Conservation (phyloP, 1,284 basidiomycete species). For the Trichosporon ovoides region DNA sequence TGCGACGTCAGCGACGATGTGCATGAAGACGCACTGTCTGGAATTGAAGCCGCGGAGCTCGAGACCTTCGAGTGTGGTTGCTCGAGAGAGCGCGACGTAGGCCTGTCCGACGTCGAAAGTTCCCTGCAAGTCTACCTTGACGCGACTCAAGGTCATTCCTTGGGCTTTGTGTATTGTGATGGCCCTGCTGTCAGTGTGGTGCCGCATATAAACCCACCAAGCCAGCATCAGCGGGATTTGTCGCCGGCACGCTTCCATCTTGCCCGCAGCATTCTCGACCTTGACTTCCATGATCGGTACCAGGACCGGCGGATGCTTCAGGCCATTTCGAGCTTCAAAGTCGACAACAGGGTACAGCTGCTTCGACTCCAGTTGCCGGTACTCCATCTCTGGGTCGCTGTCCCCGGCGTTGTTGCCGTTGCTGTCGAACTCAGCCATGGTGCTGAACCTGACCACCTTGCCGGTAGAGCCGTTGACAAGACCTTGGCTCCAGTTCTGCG, state of each 20-base stretch:
- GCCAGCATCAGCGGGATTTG: slow-evolving; percentile 19
- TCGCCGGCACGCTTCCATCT: not conserved
- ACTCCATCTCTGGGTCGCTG: not conserved
- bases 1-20: not conserved
- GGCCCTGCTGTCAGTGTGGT: slow-evolving; percentile 19
- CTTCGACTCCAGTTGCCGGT: not conserved
- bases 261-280: slow-evolving; percentile 5
- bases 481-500: slow-evolving; percentile 13
- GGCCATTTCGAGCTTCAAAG: slow-evolving; percentile 22
- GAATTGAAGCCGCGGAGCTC: slow-evolving; percentile 18
- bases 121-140: slow-evolving; percentile 49
- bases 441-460: slow-evolving; percentile 1
- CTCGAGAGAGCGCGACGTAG: slow-evolving; percentile 41
- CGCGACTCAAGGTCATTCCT: slow-evolving; percentile 61
- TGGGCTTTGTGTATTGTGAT: slow-evolving; percentile 44
- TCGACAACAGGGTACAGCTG: slow-evolving; percentile 31
- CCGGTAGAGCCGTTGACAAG: slow-evolving; percentile 15
- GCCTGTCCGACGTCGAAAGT: slow-evolving; percentile 53
- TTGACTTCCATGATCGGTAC: not conserved
- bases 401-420: not conserved
- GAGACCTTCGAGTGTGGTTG: slow-evolving; percentile 31
- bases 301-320: not conserved
- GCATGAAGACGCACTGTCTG: not conserved
- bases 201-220: not conserved
- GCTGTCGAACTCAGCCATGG: not conserved